Evolutionary conservation across 2,329 filamentous ascomycete species (phyloP), one percentile per base, ranked within the genome.

Genomic region (Septoria petroselini): DNA sequence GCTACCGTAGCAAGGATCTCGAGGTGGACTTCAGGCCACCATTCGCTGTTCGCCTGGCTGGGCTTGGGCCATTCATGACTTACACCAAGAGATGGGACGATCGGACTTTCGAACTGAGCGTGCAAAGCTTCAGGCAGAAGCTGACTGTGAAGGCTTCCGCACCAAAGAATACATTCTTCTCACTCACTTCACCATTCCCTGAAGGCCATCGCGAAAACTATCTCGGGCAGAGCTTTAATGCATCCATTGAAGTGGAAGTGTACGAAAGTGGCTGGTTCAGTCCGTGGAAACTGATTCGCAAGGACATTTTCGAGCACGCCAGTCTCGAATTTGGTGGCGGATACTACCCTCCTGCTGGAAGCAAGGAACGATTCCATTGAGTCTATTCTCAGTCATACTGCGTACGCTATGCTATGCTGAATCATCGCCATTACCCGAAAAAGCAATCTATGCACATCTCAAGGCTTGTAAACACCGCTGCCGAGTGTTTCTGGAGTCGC

Each of bases 271-370:
- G 62, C 4, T 69, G 68, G 60, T 65, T 70, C 17, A 60, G 67
- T 3, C 62, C 61, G 21, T 77, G 74, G 74, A 63, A 59, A 41
- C 53, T 70, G 52, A 56, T 73, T 0, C 62, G 64, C 41, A 65
- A 63, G 50, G 71, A 73, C 40, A 59, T 45, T 34, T 76, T 76
- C 53, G 67, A 72, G 40, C 60, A 64, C 8, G 71, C 65, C 19
- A 73, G 73, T 61, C 50, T 78, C 48, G 75, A 77, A 53, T 77
- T 76, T 65, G 75, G 74, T 0, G 75, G 72, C 0, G 71, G 61
- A 1, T 77, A 73, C 56, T 76, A 74, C 62, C 68, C 69, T 5
- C 68, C 66, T 21, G 66, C 68, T 34, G 73, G 72, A 2, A 66
- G 58, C 43, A 58, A 65, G 2, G 56, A 70, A 47, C 64, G 65